Conservation (phyloP, 371 early-diverging fungal species). For the Apophysomyces trapeziformis region DNA sequence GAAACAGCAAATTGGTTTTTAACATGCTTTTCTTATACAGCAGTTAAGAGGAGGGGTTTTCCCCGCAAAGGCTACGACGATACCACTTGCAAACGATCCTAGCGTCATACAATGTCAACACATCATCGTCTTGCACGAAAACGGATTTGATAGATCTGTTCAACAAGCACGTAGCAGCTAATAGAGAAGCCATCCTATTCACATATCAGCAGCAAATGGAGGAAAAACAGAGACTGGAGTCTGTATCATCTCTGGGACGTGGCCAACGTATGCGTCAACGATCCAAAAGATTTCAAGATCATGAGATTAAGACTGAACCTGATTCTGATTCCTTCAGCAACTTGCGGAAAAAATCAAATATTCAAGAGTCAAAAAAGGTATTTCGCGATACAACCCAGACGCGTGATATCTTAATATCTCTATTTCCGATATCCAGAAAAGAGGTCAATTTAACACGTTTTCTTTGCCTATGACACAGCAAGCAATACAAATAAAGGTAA, state of each 20-base stretch:
- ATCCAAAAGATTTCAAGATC: neutral
- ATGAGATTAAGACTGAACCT: neutral
- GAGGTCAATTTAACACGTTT: too few relatives aligned
- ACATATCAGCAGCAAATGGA: constrained; percentile 15
- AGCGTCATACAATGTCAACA: constrained; percentile 8
- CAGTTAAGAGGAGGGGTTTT: constrained; percentile 15
- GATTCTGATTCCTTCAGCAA: too few relatives aligned
- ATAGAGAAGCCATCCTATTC: constrained; percentile 7
- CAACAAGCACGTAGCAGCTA: constrained; percentile 9
- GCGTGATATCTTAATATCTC: too few relatives aligned
- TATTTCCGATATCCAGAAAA: too few relatives aligned
- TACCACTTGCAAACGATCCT: constrained; percentile 26
- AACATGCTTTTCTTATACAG: neutral
- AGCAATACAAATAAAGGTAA: too few relatives aligned
- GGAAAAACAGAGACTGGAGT: constrained; percentile 3
- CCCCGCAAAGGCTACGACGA: constrained; percentile 15
- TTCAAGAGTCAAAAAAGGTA: too few relatives aligned
- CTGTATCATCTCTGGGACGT: neutral
- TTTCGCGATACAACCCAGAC: too few relatives aligned
- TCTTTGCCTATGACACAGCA: too few relatives aligned
- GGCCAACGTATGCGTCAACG: constrained; percentile 9
- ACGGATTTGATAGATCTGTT: constrained; percentile 16
- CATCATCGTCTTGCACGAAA: neutral
- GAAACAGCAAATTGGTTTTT: neutral
- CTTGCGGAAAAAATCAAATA: too few relatives aligned